Base-by-base conservation (phyloP, 768 basidiomycete species). In the Boletus rufocinnamomeus region DNA sequence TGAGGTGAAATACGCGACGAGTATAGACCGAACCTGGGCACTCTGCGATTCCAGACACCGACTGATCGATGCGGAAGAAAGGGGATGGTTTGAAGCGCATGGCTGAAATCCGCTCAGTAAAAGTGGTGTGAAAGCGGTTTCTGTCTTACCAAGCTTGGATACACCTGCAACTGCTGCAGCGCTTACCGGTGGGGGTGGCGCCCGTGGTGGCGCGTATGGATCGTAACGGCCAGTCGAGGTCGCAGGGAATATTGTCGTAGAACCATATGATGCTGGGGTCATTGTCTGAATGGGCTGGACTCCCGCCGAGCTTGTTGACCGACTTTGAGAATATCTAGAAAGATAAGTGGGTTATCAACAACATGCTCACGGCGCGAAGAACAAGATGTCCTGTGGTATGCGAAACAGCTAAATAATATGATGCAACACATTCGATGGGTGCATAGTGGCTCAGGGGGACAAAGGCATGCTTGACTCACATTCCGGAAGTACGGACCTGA, bases 31-130 rank as follows among this genome's bases (percentile, higher is more conserved):
- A 66, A 91, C 91, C 91, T 75, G 89, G 90, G 72, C 91, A 94
- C 69, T 93, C 91, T 9, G 80, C 77, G 30, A 93, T 76, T 28
- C 60, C 56, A 3, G 89, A 89, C 13, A 91, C 83, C 6, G 77
- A 67, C 63, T 90, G 85, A 50, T 89, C 86, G 4, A 90, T 71
- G 13, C 74, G 75, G 65, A 88, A 88, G 70, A 93, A 94, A 0
- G 92, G 91, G 0, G 92, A 93, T 10, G 83, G 80, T 65, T 87
- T 91, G 76, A 93, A 93, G 49, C 82, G 84, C 45, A 93, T 84
- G 23, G 69, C 91, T 90, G 60, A 28, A 61, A 60, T 50, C 47
- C 48, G 17, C 60, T 68, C 51, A 68, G 55, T 56, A 44, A 52
- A 51, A 23, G 34, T 52, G 30, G 21, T 35, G n/a, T 27, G n/a